Evolutionary conservation across 2,329 filamentous ascomycete species (phyloP), one percentile per base, ranked within the genome.

Genomic region (Aspergillus aculeatinus): DNA sequence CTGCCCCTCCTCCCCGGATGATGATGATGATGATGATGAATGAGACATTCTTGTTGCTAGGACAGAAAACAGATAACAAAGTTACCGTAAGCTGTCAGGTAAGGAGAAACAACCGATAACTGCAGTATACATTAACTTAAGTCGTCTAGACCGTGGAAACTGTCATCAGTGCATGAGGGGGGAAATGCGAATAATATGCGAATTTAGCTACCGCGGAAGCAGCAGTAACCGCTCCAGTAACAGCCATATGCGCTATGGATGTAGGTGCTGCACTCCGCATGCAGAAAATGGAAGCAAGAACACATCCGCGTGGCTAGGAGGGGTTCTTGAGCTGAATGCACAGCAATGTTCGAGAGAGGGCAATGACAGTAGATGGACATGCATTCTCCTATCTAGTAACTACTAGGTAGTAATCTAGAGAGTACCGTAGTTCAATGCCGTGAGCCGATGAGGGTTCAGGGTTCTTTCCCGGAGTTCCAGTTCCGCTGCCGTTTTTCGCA

Each of bases 221-320:
- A 25, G 19, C 25, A 49, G 12, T 29, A 25, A 44, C 52, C 39
- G 52, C 47, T 31, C 25, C 33, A 23, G 23, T 39, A 29, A 23
- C 44, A 55, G n/a, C 10, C 33, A 42, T 53, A 27, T 53, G 21
- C 9, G 16, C 50, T 23, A 14, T 55, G 21, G 16, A 48, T 27
- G 39, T 27, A 54, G 19, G 27, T 44, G 53, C 57, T 63, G 59
- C 61, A 61, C 55, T 63, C 61, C 60, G 63, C 63, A 64, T 64
- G 60, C 63, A 63, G 63, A 31, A 50, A 48, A 35, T 29, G n/a
- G 55, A 48, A 44, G 53, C 14, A 49, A 49, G 31, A 55, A 51
- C 48, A 57, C 58, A 59, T 57, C 52, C 60, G 60, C 29, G 48
- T 33, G 50, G 56, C 29, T 29, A 39, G 23, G 14, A 35, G 50